Percentiles rank a stretch among this genome's conserved stretches.
These are phyloP conservation scores for Mycena epipterygia DNA, from an alignment of 768 basidiomycete species.

Conservation along the genomic window DNA sequence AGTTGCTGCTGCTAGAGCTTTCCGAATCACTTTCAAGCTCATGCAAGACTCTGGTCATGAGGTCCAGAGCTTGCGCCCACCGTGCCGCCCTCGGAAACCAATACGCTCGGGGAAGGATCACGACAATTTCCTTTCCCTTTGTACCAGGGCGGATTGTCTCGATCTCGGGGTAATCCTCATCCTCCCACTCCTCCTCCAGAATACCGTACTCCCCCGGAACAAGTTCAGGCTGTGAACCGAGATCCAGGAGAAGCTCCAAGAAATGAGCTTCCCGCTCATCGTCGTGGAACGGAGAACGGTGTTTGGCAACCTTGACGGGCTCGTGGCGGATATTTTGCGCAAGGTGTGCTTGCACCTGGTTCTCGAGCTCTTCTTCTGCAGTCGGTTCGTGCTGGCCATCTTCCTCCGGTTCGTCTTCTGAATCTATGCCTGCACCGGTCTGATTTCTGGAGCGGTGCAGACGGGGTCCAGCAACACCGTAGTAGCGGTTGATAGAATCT, in stretches of 20 bases:
- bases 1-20: neutral
- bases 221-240: neutral
- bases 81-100: constrained; percentile 16
- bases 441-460: neutral
- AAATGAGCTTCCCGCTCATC: neutral
- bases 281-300: constrained; percentile 14
- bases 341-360: neutral
- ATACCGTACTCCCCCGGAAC: constrained; percentile 15
- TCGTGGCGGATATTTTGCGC: constrained; percentile 16
- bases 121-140: constrained; percentile 14
- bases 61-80: constrained; percentile 15
- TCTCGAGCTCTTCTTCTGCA: constrained; percentile 12
- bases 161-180: constrained; percentile 18
- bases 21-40: neutral
- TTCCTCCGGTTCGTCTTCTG: neutral
- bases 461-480: constrained; percentile 6
- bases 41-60: neutral
- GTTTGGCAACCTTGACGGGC: constrained; percentile 17
- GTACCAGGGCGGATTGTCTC: constrained; percentile 10
- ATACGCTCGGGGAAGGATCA: neutral
- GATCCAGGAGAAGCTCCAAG: neutral
- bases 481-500: constrained; percentile 20
- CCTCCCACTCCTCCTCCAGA: constrained; percentile 25
- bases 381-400: neutral
- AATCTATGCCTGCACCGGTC: constrained; percentile 9